A percentile compares a stretch with the other conserved stretches of the same genome.
These are phyloP conservation scores for Fusarium subtropicale DNA, from an alignment of 2,329 filamentous ascomycete genomes.

Conservation along the genomic window DNA sequence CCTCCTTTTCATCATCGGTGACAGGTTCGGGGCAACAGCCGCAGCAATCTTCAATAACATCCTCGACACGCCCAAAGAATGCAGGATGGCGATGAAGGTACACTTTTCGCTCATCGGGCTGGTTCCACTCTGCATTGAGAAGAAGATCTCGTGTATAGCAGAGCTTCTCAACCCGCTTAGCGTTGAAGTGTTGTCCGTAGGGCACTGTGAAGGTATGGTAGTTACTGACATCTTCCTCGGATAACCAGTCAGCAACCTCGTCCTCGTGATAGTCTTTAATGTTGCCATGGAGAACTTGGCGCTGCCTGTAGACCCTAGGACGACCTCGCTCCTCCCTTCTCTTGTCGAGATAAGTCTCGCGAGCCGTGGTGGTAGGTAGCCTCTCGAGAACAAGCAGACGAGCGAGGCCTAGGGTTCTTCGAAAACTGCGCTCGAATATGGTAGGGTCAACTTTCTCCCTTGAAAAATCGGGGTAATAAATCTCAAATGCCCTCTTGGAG, in stretches of 20 bases:
- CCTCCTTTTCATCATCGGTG: conserved; percentile 77
- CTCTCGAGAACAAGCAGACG: conserved; percentile 83
- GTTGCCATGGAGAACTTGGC: conserved; percentile 66
- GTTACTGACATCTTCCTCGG: conserved; percentile 79
- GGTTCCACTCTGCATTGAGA: conserved; percentile 89
- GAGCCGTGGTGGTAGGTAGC: conserved; percentile 74
- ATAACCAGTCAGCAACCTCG: conserved; percentile 85
- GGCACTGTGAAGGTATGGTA: conserved; percentile 83
- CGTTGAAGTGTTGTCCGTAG: conserved; percentile 71
- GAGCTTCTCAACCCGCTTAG: conserved; percentile 82
- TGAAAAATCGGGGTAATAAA: conserved; percentile 81
- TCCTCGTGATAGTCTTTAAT: conserved; percentile 83
- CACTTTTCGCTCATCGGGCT: conserved; percentile 77
- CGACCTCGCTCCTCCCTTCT: conserved; percentile 78
- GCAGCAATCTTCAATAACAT: conserved; percentile 85
- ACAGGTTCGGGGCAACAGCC: conserved; percentile 77
- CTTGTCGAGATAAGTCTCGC: conserved; percentile 77
- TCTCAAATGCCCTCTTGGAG: conserved; percentile 84
- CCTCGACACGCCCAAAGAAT: conserved; percentile 81
- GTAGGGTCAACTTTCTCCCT: conserved; percentile 84
- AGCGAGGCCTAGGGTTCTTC: conserved; percentile 79
- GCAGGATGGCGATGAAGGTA: conserved; percentile 86
- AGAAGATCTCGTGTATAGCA: conserved; percentile 85
- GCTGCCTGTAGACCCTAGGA: conserved; percentile 62
- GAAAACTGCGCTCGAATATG: conserved; percentile 86